These are phyloP conservation scores for Saccharomycopsis hybrid DNA, from an alignment of 1,139 yeast genomes.

Conservation along the genomic window DNA sequence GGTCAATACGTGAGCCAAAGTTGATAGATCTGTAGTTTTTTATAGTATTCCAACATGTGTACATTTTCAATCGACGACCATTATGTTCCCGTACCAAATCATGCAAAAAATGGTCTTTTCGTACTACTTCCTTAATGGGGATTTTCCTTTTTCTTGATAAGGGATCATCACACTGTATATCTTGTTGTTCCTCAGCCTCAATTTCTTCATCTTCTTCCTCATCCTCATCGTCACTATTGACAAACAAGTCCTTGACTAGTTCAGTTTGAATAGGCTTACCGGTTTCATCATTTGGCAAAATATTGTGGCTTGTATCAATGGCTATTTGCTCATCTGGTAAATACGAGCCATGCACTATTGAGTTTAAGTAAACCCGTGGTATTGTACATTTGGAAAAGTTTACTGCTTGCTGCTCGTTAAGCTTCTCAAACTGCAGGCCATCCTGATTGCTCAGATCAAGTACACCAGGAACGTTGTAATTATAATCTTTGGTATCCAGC, in stretches of 20 bases:
- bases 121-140: constrained; percentile 25
- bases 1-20: constrained; percentile 84
- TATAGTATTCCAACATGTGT: constrained; percentile 89
- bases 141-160: constrained; percentile 10
- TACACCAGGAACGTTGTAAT: background rate
- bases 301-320: constrained; percentile 14
- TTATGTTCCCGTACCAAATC: constrained; percentile 63
- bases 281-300: constrained; percentile 6
- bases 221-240: constrained; percentile 18
- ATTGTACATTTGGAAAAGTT: constrained; percentile 26
- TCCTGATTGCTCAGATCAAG: background rate
- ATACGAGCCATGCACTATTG: constrained; percentile 24
- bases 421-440: constrained; percentile 22
- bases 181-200: constrained; percentile 21
- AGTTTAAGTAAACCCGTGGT: constrained; percentile 28
- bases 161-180: background rate
- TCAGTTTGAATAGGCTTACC: constrained; percentile 10
- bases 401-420: constrained; percentile 21
- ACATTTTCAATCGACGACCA: constrained; percentile 57
- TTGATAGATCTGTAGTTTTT: constrained; percentile 75
- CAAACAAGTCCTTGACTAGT: constrained; percentile 9
- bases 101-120: constrained; percentile 32
- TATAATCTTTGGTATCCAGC: no score
- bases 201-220: constrained; percentile 19
- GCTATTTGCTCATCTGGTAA: background rate